Percentiles rank a stretch among this genome's conserved stretches.
These are phyloP conservation scores for Bisporella sp. DNA, from an alignment of 2,329 filamentous ascomycete genomes.

Conservation along the genomic window DNA sequence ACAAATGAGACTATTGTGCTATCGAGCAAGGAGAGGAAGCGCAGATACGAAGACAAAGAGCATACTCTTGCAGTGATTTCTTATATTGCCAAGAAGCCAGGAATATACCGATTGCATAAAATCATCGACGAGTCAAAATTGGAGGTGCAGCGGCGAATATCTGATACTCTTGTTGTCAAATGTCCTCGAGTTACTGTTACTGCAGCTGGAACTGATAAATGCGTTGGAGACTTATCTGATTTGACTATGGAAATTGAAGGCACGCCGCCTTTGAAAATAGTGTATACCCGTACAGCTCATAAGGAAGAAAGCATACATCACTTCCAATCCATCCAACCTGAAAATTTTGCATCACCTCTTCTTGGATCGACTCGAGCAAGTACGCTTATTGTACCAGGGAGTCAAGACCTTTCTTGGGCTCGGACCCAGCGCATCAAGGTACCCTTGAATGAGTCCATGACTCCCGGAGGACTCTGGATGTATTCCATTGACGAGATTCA, in stretches of 20 bases:
- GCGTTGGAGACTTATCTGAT: constrained; percentile 81
- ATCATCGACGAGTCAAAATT: constrained; percentile 92
- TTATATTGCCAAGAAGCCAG: constrained; percentile 75
- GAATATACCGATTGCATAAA: constrained; percentile 76
- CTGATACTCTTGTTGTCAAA: constrained; percentile 75
- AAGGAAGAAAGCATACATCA: constrained; percentile 76
- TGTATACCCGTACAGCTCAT: constrained; percentile 85
- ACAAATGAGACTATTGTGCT: constrained; percentile 75
- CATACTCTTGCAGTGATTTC: constrained; percentile 57
- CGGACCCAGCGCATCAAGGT: constrained; percentile 68
- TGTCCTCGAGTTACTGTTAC: constrained; percentile 77
- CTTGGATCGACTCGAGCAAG: constrained; percentile 51
- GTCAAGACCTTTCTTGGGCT: constrained; percentile 75
- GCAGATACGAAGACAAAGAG: constrained; percentile 57
- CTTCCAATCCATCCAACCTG: constrained; percentile 89
- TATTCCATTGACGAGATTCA: constrained; percentile 90
- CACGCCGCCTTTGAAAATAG: constrained; percentile 84
- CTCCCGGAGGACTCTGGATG: constrained; percentile 70
- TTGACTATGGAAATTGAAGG: constrained; percentile 77
- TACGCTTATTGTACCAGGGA: constrained; percentile 48
- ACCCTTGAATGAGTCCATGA: constrained; percentile 84
- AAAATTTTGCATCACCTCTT: constrained; percentile 74
- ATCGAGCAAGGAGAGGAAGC: constrained; percentile 63
- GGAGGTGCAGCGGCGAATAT: constrained; percentile 71
- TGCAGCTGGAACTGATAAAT: constrained; percentile 59